These are phyloP conservation scores for Suillus variegatus DNA, from an alignment of 768 basidiomycete genomes.

Conservation along the genomic window DNA sequence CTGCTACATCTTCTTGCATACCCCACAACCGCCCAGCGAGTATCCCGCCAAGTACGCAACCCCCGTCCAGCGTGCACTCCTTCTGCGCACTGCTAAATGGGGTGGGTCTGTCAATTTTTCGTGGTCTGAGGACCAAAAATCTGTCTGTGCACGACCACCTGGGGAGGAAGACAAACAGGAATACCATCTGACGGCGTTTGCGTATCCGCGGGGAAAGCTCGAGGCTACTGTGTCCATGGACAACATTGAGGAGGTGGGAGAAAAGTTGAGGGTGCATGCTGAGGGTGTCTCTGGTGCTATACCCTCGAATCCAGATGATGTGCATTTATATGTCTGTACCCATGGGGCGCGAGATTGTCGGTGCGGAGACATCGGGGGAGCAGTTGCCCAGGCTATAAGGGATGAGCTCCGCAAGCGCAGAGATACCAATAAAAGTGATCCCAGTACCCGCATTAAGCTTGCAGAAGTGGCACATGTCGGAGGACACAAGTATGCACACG, in stretches of 20 bases:
- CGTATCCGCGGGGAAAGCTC: constrained; percentile 44
- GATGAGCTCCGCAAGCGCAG: constrained; percentile 49
- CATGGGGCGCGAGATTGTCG: constrained; percentile 80
- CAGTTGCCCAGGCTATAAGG: constrained; percentile 53
- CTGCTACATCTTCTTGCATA: constrained; percentile 58
- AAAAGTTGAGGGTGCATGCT: constrained; percentile 32
- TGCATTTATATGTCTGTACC: constrained; percentile 72
- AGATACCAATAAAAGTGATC: constrained; percentile 25
- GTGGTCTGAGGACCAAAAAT: constrained; percentile 41
- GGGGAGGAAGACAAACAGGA: constrained; percentile 19
- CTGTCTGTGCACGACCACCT: constrained; percentile 14
- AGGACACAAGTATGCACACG: constrained; percentile 68
- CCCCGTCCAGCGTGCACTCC: constrained; percentile 51
- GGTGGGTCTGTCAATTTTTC: constrained; percentile 64
- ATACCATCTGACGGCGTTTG: constrained; percentile 55
- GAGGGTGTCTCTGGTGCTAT: constrained; percentile 14
- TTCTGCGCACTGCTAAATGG: constrained; percentile 43
- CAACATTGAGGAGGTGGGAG: constrained; percentile 52
- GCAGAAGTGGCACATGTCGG: constrained; percentile 80
- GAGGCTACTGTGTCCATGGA: constrained; percentile 47
- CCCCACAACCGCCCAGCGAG: constrained; percentile 44
- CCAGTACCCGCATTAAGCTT: constrained; percentile 42
- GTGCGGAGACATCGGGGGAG: constrained; percentile 66
- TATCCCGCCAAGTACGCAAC: constrained; percentile 52
- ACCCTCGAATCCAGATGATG: constrained; percentile 19